Percentiles rank a stretch among this genome's conserved stretches.
These are phyloP conservation scores for Nicotiana attenuata DNA, from an alignment of 257 asterid species.

Conservation along the genomic window DNA sequence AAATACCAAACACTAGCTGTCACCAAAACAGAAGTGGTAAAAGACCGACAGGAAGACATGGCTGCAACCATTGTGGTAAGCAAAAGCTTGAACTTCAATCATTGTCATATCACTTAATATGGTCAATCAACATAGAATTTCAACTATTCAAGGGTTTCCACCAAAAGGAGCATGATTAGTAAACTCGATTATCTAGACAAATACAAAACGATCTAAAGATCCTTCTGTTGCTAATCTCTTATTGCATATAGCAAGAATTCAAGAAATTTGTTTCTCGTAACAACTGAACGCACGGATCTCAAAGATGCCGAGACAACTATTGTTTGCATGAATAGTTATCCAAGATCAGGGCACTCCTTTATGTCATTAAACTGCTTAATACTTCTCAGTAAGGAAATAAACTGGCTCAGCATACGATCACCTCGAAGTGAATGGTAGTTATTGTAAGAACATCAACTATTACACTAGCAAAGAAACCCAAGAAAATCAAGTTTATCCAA, in stretches of 20 bases:
- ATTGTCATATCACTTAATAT: background rate
- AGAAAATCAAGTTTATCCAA: background rate
- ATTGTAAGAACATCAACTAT: conserved; percentile 1
- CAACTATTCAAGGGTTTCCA: background rate
- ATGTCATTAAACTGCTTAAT: background rate
- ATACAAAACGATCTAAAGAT: background rate
- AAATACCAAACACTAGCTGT: background rate
- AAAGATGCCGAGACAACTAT: background rate
- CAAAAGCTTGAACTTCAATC: background rate
- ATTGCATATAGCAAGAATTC: background rate
- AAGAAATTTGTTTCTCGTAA: background rate
- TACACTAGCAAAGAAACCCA: background rate
- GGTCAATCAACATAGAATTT: background rate
- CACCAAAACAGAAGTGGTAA: background rate
- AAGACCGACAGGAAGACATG: background rate
- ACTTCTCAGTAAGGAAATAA: background rate
- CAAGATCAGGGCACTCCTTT: background rate
- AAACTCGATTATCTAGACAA: background rate
- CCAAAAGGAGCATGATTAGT: background rate
- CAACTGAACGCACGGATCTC: background rate
- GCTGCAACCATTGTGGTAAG: background rate
- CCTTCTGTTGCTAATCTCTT: background rate
- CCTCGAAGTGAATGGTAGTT: background rate
- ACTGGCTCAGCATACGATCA: background rate
- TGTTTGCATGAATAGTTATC: background rate